phyloP scores from a whole-genome alignment of 805 yeast genomes.

The Metschnikowia drakensbergensis region DNA sequence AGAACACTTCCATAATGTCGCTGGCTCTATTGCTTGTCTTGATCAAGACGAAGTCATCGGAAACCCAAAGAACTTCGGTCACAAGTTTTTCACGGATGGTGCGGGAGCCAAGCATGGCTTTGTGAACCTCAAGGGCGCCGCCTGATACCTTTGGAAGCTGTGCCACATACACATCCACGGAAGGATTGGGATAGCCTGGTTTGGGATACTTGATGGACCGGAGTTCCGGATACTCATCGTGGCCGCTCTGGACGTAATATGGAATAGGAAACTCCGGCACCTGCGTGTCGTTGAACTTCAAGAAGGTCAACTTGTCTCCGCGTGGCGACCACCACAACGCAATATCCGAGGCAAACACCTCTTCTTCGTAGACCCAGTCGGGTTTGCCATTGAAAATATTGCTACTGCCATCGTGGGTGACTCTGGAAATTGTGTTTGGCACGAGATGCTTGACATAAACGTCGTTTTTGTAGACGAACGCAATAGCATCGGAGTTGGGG shows the following conservation, averaged over 20 bases:
- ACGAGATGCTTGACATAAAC: slow-evolving; percentile 51
- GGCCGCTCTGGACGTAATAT: slow-evolving; percentile 57
- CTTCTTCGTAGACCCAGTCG: slow-evolving; percentile 95
- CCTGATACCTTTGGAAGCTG: slow-evolving; percentile 12
- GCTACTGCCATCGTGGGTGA: slow-evolving; percentile 68
- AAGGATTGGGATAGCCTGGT: slow-evolving; percentile 75
- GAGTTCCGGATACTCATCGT: slow-evolving; percentile 37
- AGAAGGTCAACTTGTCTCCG: slow-evolving; percentile 60
- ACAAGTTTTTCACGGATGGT: slow-evolving; percentile 34
- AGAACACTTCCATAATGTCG: slow-evolving; percentile 48
- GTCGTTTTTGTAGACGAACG: slow-evolving; percentile 67
- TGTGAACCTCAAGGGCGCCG: slow-evolving; percentile 9
- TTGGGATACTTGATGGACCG: slow-evolving; percentile 75
- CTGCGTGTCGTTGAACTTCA: slow-evolving; percentile 66
- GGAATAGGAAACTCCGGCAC: slow-evolving; percentile 75
- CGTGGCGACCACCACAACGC: slow-evolving; percentile 88
- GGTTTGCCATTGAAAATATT: slow-evolving; percentile 82
- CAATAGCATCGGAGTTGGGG: slow-evolving; percentile 62
- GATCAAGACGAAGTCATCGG: slow-evolving; percentile 44
- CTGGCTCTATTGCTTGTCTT: slow-evolving; percentile 65
- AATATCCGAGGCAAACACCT: slow-evolving; percentile 64
- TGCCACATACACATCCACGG: slow-evolving; percentile 38
- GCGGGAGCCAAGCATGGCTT: slow-evolving; percentile 9
- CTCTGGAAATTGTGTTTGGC: slow-evolving; percentile 34
- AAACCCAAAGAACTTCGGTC: slow-evolving; percentile 62